Evolutionary conservation across 2,329 filamentous ascomycete genomes (phyloP).

Genomic region (Raffaelea albimanens): DNA sequence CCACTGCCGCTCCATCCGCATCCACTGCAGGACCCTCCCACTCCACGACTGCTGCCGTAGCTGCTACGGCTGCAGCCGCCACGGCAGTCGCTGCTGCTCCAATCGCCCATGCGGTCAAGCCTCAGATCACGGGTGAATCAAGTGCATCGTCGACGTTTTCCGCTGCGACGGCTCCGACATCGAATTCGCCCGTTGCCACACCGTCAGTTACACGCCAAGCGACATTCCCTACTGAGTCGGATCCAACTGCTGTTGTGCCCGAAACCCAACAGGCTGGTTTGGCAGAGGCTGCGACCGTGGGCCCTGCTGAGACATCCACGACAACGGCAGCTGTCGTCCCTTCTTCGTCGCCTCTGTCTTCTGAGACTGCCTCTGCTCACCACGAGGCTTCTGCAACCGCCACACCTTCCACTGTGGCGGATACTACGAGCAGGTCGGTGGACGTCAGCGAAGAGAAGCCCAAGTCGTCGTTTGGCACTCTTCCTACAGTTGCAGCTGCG

Average conservation of each 20-base stretch:
- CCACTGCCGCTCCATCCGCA: constrained; percentile 19
- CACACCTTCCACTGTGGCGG: too few relatives aligned
- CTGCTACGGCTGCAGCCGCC: constrained; percentile 18
- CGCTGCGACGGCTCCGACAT: constrained; percentile 39
- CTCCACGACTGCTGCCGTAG: constrained; percentile 21
- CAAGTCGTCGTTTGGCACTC: background rate
- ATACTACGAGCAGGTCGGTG: too few relatives aligned
- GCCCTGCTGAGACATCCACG: background rate
- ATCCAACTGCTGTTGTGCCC: constrained; percentile 16
- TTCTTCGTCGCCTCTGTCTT: background rate
- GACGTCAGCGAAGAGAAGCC: background rate
- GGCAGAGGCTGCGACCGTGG: too few relatives aligned
- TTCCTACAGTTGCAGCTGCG: background rate
- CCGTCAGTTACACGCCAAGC: constrained; percentile 48
- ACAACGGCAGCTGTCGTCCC: background rate
- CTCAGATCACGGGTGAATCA: constrained; percentile 49
- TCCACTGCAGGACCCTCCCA: background rate
- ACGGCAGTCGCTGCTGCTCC: background rate
- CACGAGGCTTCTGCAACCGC: too few relatives aligned
- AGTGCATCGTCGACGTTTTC: constrained; percentile 47
- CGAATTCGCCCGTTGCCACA: constrained; percentile 42
- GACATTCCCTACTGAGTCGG: constrained; percentile 48
- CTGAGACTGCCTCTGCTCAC: background rate
- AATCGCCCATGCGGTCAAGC: constrained; percentile 46
- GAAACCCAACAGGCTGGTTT: background rate